phyloP scores from a whole-genome alignment of 371 early-diverging fungal species.

The Funneliformis caledonium region DNA sequence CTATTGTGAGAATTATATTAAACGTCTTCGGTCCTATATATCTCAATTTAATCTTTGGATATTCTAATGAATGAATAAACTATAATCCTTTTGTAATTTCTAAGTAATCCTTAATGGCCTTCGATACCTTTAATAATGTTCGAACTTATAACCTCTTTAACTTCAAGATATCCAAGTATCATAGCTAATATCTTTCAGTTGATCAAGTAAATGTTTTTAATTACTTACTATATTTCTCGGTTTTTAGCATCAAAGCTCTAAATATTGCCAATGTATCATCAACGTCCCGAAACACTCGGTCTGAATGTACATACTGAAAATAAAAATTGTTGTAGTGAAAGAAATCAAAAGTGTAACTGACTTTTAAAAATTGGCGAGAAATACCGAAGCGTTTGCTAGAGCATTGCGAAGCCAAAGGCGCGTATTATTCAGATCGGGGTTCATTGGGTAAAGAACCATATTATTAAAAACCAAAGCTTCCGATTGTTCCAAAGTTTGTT shows the following conservation, averaged over 20 bases:
- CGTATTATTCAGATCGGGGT: not conserved
- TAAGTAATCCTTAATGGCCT: not conserved
- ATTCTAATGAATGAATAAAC: not conserved
- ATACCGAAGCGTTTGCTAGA: not conserved
- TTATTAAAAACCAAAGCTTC: not conserved
- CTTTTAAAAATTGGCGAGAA: not conserved
- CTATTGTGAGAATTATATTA: conserved; percentile 28
- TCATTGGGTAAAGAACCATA: not conserved
- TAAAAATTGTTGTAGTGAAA: not conserved
- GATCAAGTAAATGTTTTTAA: not conserved
- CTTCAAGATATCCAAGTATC: not conserved
- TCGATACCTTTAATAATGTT: not conserved
- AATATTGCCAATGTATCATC: conserved; percentile 8
- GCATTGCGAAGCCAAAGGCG: conserved; percentile 18
- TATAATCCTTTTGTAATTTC: not conserved
- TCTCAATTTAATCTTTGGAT: not conserved
- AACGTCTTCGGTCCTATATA: not conserved
- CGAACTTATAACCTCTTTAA: not conserved
- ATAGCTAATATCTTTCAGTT: not conserved
- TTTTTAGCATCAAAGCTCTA: conserved; percentile 10
- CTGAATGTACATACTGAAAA: conserved; percentile 26
- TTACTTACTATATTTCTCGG: conserved; percentile 33
- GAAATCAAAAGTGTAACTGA: not conserved
- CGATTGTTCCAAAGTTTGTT: not conserved
- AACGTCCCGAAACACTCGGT: conserved; percentile 33